Conservation (phyloP, 805 yeast species). For the Saccharomycopsis synnaedendra region DNA sequence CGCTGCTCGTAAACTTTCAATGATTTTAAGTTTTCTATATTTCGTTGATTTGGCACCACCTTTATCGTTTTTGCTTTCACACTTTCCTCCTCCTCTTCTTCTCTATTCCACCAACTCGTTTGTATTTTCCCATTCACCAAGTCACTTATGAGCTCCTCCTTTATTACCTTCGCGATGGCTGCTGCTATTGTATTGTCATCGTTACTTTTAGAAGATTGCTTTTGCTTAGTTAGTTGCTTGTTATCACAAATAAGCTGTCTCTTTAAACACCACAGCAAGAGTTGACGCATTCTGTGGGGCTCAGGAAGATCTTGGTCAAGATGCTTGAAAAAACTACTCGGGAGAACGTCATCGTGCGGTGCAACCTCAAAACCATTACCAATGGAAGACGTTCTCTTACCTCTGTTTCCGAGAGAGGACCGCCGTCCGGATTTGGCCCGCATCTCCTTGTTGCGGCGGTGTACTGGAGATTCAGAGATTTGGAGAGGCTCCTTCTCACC, state of each 20-base stretch:
- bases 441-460: constrained; percentile 16
- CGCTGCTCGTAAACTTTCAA: constrained; percentile 35
- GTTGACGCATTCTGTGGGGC: constrained; percentile 61
- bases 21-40: constrained; percentile 37
- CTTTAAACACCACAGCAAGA: constrained; percentile 57
- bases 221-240: constrained; percentile 19
- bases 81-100: constrained; percentile 21
- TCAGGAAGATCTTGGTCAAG: constrained; percentile 53
- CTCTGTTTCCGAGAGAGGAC: constrained; percentile 45
- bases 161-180: constrained; percentile 49
- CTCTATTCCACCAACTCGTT: constrained; percentile 57
- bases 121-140: constrained; percentile 46
- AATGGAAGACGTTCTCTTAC: constrained; percentile 61
- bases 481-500: constrained; percentile 13
- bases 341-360: constrained; percentile 53
- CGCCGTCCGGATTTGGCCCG: constrained; percentile 25
- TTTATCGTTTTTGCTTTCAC: constrained; percentile 16
- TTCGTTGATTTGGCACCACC: constrained; percentile 48
- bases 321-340: constrained; percentile 46
- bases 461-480: constrained; percentile 17
- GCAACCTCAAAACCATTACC: constrained; percentile 62
- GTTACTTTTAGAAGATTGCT: constrained; percentile 4
- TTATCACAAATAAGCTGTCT: constrained; percentile 28
- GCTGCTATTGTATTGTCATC: constrained; percentile 28
- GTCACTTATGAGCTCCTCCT: constrained; percentile 50